Evolutionary conservation across 129 eudicot genomes (phyloP).

Genomic region (Chrysanthemum makinoi): DNA sequence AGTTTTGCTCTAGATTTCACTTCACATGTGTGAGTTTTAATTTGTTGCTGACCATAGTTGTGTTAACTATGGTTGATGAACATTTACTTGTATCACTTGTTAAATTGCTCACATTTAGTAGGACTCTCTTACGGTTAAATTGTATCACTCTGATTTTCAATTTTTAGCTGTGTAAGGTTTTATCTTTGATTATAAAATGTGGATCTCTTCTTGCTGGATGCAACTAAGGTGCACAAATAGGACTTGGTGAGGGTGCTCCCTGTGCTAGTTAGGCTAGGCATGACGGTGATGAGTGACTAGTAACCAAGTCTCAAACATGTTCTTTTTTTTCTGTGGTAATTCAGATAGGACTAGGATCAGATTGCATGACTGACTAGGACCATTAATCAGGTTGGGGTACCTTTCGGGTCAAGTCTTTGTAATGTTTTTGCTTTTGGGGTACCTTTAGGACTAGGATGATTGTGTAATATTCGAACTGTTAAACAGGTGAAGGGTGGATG

Average conservation of each 20-base stretch:
- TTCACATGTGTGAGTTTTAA: not conserved
- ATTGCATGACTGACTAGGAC: not conserved
- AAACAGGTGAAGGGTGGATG: too few relatives aligned
- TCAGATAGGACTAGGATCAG: not conserved
- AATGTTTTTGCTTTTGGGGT: too few relatives aligned
- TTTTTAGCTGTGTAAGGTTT: too few relatives aligned
- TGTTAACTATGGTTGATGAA: not conserved
- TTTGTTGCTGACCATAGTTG: conserved; percentile 3
- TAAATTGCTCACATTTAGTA: not conserved
- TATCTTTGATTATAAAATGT: too few relatives aligned
- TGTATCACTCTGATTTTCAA: too few relatives aligned
- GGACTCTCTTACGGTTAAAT: too few relatives aligned
- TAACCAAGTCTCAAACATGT: not conserved
- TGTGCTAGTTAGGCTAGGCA: not conserved
- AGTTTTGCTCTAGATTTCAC: not conserved
- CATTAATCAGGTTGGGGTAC: conserved; percentile 2
- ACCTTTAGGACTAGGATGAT: too few relatives aligned
- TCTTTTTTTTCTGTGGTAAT: not conserved
- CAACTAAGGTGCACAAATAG: too few relatives aligned
- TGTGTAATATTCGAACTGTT: too few relatives aligned
- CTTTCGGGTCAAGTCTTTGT: too few relatives aligned
- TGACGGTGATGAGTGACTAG: not conserved
- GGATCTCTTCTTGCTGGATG: too few relatives aligned
- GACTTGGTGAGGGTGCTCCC: too few relatives aligned
- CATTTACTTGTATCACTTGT: not conserved